Conservation (phyloP, 2,329 filamentous ascomycete species). For the Exophiala bonariae region DNA sequence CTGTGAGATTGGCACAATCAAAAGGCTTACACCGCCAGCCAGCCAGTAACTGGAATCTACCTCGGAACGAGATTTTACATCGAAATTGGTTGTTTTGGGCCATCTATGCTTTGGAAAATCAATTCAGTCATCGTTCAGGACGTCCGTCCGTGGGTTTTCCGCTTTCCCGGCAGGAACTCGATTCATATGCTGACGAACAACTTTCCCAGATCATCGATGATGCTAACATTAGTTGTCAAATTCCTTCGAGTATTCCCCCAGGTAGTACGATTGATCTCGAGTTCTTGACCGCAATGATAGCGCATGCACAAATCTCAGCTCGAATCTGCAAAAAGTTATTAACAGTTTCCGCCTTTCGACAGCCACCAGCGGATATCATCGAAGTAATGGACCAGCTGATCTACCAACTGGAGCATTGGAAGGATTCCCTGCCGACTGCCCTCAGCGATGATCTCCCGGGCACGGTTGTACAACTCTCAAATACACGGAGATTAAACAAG, state of each 20-base stretch:
- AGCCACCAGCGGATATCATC: not conserved
- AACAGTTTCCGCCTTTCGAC: not conserved
- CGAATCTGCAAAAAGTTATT: not conserved
- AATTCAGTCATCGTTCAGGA: conserved; percentile 3
- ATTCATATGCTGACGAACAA: not conserved
- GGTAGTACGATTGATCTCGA: not conserved
- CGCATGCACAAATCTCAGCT: conserved; percentile 4
- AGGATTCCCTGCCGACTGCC: not conserved
- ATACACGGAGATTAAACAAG: not conserved
- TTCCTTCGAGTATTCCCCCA: not conserved
- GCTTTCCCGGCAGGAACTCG: too few relatives aligned
- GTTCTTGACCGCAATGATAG: not conserved
- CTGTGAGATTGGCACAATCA: conserved; percentile 1
- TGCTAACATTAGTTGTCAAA: conserved; percentile 4
- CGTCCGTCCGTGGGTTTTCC: conserved; percentile 6
- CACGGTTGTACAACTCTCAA: not conserved
- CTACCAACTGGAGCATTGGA: not conserved
- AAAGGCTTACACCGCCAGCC: conserved; percentile 7
- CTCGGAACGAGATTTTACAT: not conserved
- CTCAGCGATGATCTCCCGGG: not conserved
- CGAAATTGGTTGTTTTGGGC: conserved; percentile 9
- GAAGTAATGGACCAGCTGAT: not conserved
- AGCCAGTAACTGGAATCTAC: not conserved
- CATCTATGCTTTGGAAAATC: conserved; percentile 6
- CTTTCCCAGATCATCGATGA: conserved; percentile 5